Evolutionary conservation across 1,284 basidiomycete genomes (phyloP), one percentile per base, ranked within the genome.

Genomic region (Rhodotorula sp.): DNA sequence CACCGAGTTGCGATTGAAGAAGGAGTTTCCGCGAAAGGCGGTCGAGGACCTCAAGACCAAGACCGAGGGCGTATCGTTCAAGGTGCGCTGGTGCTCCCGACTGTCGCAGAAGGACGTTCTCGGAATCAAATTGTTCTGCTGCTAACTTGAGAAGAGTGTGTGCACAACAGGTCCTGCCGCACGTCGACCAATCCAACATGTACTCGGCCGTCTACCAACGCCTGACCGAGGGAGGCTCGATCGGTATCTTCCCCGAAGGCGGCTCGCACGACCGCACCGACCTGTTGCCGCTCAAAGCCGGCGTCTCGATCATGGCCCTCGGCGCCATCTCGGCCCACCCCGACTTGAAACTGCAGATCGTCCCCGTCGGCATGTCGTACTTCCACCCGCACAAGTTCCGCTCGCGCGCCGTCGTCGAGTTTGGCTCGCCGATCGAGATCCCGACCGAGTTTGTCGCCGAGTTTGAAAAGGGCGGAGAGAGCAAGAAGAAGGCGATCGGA

Each of bases 181-280:
- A 89, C 79, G 88, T 98, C 71, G 90, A 97, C 83, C 95, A 98
- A 81, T 88, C 91, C 72, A 88, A 93, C 72, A 98, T 98, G 89
- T 99, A 98, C 81, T 88, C 90, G 31, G 87, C 93, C 72, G 97
- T 99, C 6, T 99, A 97, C 81, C 86, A 92, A 77, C 87, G 88
- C 73, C 84, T 99, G 70, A 91, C 89, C 70, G 87, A 91, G 66
- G 92, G 92, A 23, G 93, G 93, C 16, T 89, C 90, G 77, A 94
- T 98, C 75, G 93, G 94, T 62, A 95, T 98, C 76, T 97, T 97
- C 80, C 95, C 95, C 60, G 95, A 97, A 88, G 94, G 94, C 77
- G 95, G 95, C 68, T 97, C 94, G 68, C 95, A 98, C 81, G 95
- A 98, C 82, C 89, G 95, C 54, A 95, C 92, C 23, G 94, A 97